Base-by-base conservation (phyloP, 371 early-diverging fungal species). In the Dentiscutata heterogama region DNA sequence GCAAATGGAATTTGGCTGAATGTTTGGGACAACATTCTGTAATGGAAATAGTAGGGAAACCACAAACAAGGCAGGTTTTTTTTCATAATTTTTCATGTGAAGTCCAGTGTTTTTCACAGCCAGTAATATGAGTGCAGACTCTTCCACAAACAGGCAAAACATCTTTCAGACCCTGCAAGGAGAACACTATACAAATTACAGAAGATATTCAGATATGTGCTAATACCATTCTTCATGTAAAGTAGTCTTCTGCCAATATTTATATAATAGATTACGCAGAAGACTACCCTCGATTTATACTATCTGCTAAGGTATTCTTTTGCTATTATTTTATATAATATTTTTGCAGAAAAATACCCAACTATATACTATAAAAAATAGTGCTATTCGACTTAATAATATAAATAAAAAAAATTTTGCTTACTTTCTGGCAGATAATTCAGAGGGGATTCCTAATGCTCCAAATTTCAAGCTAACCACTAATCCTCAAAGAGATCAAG, bases 401-500 rank as follows among this genome's bases (percentile, higher is more conserved):
- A 60, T 60, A 60, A 60, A 60, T 60, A 25, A 60, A 60, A 60
- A n/a, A 60, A 60, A n/a, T 3, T 60, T 60, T 60, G 60, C 60
- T 60, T 60, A 60, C 60, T 60, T 60, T 60, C 60, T 25, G 25
- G 60, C 60, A 60, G 39, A 39, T 39, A 39, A 39, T 39, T 39
- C 39, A 39, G 39, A 39, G 6, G 67, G 68, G 39, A 25, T 42
- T 46, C 20, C 68, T 4, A 29, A n/a, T 39, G 67, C 29, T 22
- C 10, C 31, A 7, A 68, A 39, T 68, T 68, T 68, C 7, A 13
- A 70, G 71, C 71, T 70, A 70, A 50, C 50, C 22, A 70, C 71
- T 70, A 70, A 70, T 70, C n/a, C 50, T 50, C 50, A 70, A 70
- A 70, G 50, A 70, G 71, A 50, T 50, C 46, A 50, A 70, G 50